Conservation (phyloP, 305 asterid species). For the Rubia tinctorum region DNA sequence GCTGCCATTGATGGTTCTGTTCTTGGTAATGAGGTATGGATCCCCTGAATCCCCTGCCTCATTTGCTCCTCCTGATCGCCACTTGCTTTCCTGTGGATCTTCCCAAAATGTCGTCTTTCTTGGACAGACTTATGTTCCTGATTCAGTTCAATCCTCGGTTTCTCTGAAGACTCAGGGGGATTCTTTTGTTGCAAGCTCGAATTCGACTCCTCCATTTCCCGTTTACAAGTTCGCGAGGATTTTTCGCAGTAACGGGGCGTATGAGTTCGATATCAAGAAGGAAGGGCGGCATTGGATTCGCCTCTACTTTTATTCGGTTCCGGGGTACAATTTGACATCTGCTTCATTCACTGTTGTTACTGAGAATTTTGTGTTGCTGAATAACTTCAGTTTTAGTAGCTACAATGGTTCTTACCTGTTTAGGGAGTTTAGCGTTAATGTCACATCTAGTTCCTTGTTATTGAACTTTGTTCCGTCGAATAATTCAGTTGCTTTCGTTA, state of each 20-base stretch:
- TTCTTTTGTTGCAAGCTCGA: slow-evolving; percentile 53
- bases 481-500: slow-evolving; percentile 74
- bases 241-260: slow-evolving; percentile 58
- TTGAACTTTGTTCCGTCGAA: slow-evolving; percentile 73
- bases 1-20: slow-evolving; percentile 31
- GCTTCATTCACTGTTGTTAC: slow-evolving; percentile 80
- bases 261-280: slow-evolving; percentile 47
- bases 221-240: slow-evolving; percentile 74
- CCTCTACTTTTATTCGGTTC: slow-evolving; percentile 79
- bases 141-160: slow-evolving; percentile 57
- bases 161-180: slow-evolving; percentile 47
- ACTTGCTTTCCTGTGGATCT: slow-evolving; percentile 92
- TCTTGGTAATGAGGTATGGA: slow-evolving; percentile 22
- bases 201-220: slow-evolving; percentile 70
- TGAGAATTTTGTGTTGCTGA: slow-evolving; percentile 73
- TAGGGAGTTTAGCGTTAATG: slow-evolving; percentile 81
- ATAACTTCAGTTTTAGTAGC: slow-evolving; percentile 69
- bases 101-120: slow-evolving; percentile 66
- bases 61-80: slow-evolving; percentile 64
- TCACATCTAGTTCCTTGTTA: slow-evolving; percentile 58
- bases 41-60: slow-evolving; percentile 50
- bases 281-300: slow-evolving; percentile 94
- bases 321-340: slow-evolving; percentile 60
- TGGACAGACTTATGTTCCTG: slow-evolving; percentile 73
- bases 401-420: slow-evolving; percentile 64